Conservation (phyloP, 73 alveolate species). For the Uronychia binucleata region DNA sequence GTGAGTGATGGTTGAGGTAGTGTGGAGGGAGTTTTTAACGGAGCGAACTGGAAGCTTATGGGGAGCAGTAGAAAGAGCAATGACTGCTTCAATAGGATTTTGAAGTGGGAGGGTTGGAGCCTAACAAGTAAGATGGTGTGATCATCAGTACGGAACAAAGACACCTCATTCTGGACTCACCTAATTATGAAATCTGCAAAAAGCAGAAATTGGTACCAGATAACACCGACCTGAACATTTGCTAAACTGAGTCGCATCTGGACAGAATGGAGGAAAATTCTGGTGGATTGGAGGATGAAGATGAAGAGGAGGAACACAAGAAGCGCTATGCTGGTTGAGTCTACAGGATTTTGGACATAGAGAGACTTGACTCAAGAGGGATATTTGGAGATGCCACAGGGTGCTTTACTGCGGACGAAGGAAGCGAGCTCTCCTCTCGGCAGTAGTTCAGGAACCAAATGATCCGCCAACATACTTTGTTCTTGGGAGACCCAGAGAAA, state of each 20-base stretch:
- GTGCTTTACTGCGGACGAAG: neutral
- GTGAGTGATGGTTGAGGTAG: too few species aligned
- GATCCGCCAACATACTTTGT: neutral
- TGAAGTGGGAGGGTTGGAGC: too few species aligned
- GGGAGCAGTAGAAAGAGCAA: too few species aligned
- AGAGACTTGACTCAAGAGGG: neutral
- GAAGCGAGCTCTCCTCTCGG: neutral
- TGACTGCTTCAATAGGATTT: too few species aligned
- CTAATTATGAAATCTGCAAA: neutral
- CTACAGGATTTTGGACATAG: neutral
- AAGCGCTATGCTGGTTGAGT: neutral
- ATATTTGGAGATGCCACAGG: neutral
- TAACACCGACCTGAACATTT: neutral
- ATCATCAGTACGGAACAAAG: neutral
- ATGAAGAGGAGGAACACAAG: neutral
- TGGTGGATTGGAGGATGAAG: neutral
- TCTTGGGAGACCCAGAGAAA: neutral
- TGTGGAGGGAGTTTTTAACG: too few species aligned
- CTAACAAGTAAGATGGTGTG: too few species aligned
- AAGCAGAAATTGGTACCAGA: neutral
- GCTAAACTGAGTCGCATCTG: neutral
- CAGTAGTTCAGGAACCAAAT: neutral
- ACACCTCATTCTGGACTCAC: neutral
- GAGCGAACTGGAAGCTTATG: too few species aligned
- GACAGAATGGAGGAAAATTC: neutral